These are phyloP conservation scores for Sphaerulina vaccinii DNA, from an alignment of 2,329 filamentous ascomycete genomes.

Conservation along the genomic window DNA sequence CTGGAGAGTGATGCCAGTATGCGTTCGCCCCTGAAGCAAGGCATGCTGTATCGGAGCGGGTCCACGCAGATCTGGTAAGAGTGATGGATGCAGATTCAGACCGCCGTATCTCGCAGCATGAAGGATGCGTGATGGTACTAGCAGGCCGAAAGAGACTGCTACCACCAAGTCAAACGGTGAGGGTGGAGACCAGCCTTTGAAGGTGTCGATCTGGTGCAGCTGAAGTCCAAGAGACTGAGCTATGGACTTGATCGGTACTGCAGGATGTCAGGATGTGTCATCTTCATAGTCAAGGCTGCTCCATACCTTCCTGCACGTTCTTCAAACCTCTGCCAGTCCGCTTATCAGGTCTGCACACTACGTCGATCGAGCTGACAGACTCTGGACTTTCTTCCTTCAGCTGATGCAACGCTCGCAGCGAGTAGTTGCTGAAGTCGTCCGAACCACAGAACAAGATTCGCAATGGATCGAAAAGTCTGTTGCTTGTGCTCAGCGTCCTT, in stretches of 20 bases:
- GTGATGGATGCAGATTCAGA: slow-evolving; percentile 87
- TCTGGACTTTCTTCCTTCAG: slow-evolving; percentile 30
- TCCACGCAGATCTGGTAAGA: slow-evolving; percentile 75
- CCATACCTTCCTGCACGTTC: slow-evolving; percentile 61
- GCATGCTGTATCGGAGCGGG: slow-evolving; percentile 84
- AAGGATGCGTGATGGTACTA: slow-evolving; percentile 77
- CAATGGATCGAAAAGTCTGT: slow-evolving; percentile 54
- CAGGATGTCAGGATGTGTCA: slow-evolving; percentile 1
- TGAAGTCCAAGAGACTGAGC: slow-evolving; percentile 64
- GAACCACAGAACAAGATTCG: slow-evolving; percentile 92
- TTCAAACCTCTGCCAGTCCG: slow-evolving; percentile 68
- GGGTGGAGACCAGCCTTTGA: slow-evolving; percentile 75
- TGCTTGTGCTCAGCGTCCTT: background rate
- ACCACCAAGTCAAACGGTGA: slow-evolving; percentile 68
- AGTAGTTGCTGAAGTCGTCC: slow-evolving; percentile 81
- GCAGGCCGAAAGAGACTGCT: slow-evolving; percentile 90
- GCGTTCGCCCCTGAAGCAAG: slow-evolving; percentile 60
- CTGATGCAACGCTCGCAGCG: slow-evolving; percentile 38
- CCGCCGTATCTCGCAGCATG: slow-evolving; percentile 73
- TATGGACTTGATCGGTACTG: slow-evolving; percentile 62
- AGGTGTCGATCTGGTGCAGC: slow-evolving; percentile 76
- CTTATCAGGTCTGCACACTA: slow-evolving; percentile 79
- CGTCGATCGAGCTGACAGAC: slow-evolving; percentile 74
- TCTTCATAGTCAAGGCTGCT: background rate
- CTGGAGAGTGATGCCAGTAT: slow-evolving; percentile 79